Conservation (phyloP, 2,329 filamentous ascomycete species). For the Cercospora zeina region DNA sequence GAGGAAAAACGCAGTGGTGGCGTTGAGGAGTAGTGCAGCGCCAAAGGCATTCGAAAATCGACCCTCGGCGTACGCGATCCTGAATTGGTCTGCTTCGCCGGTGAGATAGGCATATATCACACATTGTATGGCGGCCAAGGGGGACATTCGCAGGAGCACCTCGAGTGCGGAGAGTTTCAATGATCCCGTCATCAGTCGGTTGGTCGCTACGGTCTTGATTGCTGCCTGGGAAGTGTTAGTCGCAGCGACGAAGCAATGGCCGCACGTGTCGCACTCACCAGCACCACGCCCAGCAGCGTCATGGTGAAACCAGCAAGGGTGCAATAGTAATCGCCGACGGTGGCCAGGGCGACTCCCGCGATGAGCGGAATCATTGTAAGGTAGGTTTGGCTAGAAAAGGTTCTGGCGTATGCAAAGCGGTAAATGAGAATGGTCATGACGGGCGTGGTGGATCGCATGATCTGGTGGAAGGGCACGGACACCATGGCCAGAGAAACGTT, state of each 20-base stretch:
- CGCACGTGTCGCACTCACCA: constrained; percentile 16
- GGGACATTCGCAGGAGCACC: constrained; percentile 50
- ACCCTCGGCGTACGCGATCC: constrained; percentile 16
- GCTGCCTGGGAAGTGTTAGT: constrained; percentile 31
- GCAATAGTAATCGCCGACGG: constrained; percentile 64
- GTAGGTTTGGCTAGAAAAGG: constrained; percentile 59
- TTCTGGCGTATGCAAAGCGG: constrained; percentile 56
- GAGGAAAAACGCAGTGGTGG: constrained; percentile 40
- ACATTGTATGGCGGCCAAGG: constrained; percentile 30
- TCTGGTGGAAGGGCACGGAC: constrained; percentile 67
- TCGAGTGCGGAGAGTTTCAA: constrained; percentile 60
- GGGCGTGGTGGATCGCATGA: constrained; percentile 62
- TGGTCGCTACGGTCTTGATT: constrained; percentile 63
- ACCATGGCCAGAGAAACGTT: constrained; percentile 63
- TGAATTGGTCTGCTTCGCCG: constrained; percentile 26
- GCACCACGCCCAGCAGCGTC: constrained; percentile 43
- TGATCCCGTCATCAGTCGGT: constrained; percentile 63
- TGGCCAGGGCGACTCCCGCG: constrained; percentile 60
- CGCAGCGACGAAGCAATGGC: not conserved
- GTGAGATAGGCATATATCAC: constrained; percentile 27
- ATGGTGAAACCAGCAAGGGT: constrained; percentile 52
- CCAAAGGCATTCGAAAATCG: constrained; percentile 56
- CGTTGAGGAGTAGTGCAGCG: constrained; percentile 51
- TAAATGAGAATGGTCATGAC: constrained; percentile 64
- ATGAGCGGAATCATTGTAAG: constrained; percentile 62